Evolutionary conservation across 768 basidiomycete species (phyloP).

Genomic region (Lepiota subincarnata): DNA sequence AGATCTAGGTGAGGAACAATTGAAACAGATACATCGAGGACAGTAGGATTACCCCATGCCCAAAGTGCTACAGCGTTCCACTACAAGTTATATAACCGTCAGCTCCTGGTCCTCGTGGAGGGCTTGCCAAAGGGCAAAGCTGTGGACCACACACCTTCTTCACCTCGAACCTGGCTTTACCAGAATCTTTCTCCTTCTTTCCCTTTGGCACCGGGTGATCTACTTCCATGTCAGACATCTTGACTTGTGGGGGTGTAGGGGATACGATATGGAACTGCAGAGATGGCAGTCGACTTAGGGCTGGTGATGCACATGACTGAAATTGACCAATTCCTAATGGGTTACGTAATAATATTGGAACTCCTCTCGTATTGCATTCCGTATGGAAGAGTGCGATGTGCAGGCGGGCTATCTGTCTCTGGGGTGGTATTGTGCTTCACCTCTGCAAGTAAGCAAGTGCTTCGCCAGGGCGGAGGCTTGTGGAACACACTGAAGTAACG

Average conservation of each 20-base stretch:
- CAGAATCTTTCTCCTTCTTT: conserved; percentile 54
- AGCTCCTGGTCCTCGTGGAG: conserved; percentile 2
- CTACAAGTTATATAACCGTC: conserved; percentile 36
- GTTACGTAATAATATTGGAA: too few species aligned
- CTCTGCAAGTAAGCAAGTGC: too few species aligned
- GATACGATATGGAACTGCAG: background rate
- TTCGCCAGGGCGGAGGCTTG: too few species aligned
- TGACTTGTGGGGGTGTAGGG: background rate
- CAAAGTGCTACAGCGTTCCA: conserved; percentile 99
- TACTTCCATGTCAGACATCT: conserved; percentile 52
- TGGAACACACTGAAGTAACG: background rate
- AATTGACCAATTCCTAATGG: too few species aligned
- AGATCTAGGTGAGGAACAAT: conserved; percentile 13
- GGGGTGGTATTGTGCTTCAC: too few species aligned
- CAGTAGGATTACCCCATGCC: conserved; percentile 81
- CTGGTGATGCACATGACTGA: background rate
- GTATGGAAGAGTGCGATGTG: too few species aligned
- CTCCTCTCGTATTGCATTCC: too few species aligned
- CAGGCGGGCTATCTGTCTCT: too few species aligned
- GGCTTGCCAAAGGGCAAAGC: background rate
- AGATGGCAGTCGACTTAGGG: background rate
- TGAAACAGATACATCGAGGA: background rate
- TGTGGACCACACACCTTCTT: conserved; percentile 73
- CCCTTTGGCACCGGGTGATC: conserved; percentile 41
- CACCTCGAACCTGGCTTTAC: conserved; percentile 91